Conservation (phyloP, 306 rosid species). For the Vigna trinervia region DNA sequence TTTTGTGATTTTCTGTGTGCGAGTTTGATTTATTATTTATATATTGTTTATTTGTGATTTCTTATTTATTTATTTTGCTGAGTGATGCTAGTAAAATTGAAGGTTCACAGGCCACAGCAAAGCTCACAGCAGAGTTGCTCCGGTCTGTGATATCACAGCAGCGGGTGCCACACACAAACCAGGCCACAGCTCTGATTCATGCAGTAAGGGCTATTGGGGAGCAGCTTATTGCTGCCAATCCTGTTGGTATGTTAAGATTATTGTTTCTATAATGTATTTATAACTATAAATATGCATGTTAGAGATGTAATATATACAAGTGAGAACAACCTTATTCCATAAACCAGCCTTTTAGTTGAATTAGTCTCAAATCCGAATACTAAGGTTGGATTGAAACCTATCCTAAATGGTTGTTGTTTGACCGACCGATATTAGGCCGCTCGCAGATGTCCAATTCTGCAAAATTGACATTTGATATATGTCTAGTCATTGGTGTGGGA, state of each 20-base stretch:
- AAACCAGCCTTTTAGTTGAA: background rate
- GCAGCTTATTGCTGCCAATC: slow-evolving; percentile 93
- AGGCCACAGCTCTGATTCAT: slow-evolving; percentile 80
- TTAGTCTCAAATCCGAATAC: background rate
- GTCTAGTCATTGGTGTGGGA: background rate
- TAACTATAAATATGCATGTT: background rate
- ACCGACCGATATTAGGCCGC: background rate
- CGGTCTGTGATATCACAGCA: slow-evolving; percentile 89
- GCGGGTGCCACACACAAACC: slow-evolving; percentile 83
- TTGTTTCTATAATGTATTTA: background rate
- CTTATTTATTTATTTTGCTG: slow-evolving; percentile 27
- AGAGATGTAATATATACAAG: background rate
- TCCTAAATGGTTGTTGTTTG: background rate
- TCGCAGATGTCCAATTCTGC: background rate
- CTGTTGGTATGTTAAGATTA: slow-evolving; percentile 69
- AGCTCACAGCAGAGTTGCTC: slow-evolving; percentile 83
- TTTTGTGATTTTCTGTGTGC: background rate
- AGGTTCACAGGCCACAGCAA: slow-evolving; percentile 93
- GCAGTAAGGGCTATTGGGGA: slow-evolving; percentile 92
- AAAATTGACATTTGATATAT: background rate
- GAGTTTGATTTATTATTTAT: background rate
- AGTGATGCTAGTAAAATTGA: slow-evolving; percentile 80
- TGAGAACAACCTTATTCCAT: background rate
- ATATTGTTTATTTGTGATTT: background rate
- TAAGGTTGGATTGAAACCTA: background rate